Conservation (phyloP, 2,329 filamentous ascomycete genomes). For the Xylaria hypoxylon region DNA sequence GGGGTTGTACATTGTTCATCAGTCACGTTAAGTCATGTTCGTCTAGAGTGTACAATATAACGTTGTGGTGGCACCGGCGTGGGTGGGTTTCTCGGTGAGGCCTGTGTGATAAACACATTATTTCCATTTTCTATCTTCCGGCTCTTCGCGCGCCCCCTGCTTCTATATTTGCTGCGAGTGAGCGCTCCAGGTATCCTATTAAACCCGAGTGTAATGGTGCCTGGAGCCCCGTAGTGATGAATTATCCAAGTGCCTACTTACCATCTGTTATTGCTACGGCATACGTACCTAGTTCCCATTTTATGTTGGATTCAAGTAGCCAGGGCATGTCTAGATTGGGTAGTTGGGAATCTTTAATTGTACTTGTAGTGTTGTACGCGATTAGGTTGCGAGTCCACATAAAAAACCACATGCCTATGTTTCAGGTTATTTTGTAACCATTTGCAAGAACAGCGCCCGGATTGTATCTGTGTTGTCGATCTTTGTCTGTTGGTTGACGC, state of each 20-base stretch:
- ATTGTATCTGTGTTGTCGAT: no score
- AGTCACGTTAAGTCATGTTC: constrained; percentile 27
- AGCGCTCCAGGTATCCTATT: background rate
- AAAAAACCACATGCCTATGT: no score
- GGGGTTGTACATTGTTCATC: constrained; percentile 28
- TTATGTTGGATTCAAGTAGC: background rate
- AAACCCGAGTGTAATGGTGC: background rate
- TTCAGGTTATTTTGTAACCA: no score
- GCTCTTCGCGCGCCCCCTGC: background rate
- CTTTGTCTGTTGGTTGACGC: no score
- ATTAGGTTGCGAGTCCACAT: no score
- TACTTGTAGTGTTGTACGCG: no score
- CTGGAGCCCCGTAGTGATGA: background rate
- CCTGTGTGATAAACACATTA: constrained; percentile 20
- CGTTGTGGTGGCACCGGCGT: constrained; percentile 24
- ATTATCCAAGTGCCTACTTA: background rate
- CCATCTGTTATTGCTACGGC: background rate
- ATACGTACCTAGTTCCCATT: background rate
- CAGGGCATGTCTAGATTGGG: no score
- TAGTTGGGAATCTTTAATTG: no score
- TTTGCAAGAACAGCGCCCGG: no score
- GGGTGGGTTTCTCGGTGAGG: constrained; percentile 21
- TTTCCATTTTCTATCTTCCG: background rate
- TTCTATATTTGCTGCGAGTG: background rate
- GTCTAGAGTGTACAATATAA: constrained; percentile 39